Conservation (phyloP, 2,329 filamentous ascomycete species). For the Talaromyces sp. region DNA sequence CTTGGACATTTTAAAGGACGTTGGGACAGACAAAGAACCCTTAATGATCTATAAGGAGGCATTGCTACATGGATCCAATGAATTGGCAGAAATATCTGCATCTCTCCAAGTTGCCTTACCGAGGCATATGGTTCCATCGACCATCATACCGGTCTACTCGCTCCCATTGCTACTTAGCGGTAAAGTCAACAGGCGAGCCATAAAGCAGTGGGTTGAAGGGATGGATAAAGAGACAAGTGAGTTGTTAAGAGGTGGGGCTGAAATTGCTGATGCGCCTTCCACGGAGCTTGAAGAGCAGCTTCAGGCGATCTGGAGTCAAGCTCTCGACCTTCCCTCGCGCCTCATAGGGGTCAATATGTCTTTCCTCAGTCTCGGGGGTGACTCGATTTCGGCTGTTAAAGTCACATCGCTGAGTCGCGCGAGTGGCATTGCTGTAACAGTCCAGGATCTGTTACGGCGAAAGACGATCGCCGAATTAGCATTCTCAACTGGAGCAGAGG, state of each 20-base stretch:
- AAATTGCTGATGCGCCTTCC: neutral
- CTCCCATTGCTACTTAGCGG: neutral
- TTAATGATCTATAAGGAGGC: neutral
- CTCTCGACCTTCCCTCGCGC: slow-evolving; percentile 16
- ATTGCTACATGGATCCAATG: neutral
- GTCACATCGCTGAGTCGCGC: slow-evolving; percentile 6
- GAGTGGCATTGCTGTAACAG: neutral
- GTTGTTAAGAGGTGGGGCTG: neutral
- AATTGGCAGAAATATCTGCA: neutral
- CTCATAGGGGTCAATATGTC: slow-evolving; percentile 18
- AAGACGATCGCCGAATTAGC: neutral
- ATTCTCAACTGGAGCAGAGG: neutral
- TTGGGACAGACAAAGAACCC: neutral
- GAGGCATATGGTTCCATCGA: neutral
- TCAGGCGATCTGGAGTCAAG: slow-evolving; percentile 7
- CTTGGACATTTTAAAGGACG: neutral
- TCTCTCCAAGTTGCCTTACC: neutral
- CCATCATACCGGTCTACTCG: neutral
- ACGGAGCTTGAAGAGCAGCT: neutral
- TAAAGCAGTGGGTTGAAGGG: neutral
- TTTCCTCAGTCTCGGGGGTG: slow-evolving; percentile 28
- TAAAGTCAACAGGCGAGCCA: neutral
- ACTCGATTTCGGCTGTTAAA: slow-evolving; percentile 25
- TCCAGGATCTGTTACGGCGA: neutral
- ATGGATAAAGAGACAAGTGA: neutral